phyloP scores from a whole-genome alignment of 2,329 filamentous ascomycete species.

The Pseudovirgaria hyperparasitica region DNA sequence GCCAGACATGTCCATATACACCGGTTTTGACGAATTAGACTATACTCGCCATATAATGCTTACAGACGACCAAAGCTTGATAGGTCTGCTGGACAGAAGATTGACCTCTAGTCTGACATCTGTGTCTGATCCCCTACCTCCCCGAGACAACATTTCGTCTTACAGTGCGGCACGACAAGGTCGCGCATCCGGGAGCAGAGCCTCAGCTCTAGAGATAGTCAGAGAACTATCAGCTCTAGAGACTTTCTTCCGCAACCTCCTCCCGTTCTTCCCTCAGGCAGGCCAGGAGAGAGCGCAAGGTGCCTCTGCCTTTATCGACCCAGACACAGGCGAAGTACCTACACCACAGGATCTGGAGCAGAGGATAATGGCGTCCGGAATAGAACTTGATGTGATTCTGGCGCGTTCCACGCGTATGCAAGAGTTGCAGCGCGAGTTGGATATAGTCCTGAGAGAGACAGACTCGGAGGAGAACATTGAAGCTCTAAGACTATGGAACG shows the following conservation, averaged over 20 bases:
- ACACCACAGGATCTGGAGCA: slow-evolving; percentile 6
- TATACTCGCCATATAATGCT: slow-evolving; percentile 68
- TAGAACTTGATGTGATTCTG: slow-evolving; percentile 11
- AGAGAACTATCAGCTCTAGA: slow-evolving; percentile 6
- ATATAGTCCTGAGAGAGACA: neutral
- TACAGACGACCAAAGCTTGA: slow-evolving; percentile 59
- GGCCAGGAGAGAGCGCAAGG: too few relatives aligned
- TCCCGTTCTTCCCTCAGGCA: slow-evolving; percentile 5
- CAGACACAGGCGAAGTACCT: slow-evolving; percentile 4
- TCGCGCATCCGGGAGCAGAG: neutral
- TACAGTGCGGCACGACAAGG: too few relatives aligned
- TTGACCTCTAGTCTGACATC: slow-evolving; percentile 45
- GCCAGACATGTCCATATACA: too few relatives aligned
- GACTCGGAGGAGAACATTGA: too few relatives aligned
- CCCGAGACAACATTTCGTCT: slow-evolving; percentile 31
- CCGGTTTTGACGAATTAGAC: slow-evolving; percentile 22
- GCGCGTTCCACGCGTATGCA: slow-evolving; percentile 13
- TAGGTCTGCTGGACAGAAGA: slow-evolving; percentile 52
- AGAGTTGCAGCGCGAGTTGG: slow-evolving; percentile 12
- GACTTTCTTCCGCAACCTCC: slow-evolving; percentile 6
- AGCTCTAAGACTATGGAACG: too few relatives aligned
- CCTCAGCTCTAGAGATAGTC: slow-evolving; percentile 1
- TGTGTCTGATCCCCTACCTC: slow-evolving; percentile 73
- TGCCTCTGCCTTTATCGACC: too few relatives aligned
- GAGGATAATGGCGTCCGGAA: slow-evolving; percentile 5